Base-by-base conservation (phyloP, 192 early-diverging fungal genomes). In the Radiomyces spectabilis region DNA sequence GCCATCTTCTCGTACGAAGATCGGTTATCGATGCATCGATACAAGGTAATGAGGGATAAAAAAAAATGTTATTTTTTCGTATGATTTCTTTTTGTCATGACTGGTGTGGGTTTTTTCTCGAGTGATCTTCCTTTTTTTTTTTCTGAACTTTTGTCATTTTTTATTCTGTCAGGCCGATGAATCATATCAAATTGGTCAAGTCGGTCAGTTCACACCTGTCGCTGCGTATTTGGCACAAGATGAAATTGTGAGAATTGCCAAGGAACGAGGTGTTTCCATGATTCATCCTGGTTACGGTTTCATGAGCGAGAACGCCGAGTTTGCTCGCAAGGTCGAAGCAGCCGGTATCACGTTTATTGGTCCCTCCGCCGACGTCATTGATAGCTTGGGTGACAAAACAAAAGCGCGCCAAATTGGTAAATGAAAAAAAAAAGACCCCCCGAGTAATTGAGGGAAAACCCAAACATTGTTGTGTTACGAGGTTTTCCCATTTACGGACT, bases 241-340 rank as follows among this genome's bases (percentile, higher is more conserved):
- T 65, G 88, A 91, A 57, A 95, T 98, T 51, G 79, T 98, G 50
- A 73, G 72, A 24, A 92, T 95, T 61, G 95, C 94, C 18, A 81
- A 87, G 47, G 61, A 78, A 53, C 84, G 82, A 41, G 79, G 83
- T 61, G 89, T 88, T 51, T 84, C 79, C 54, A 90, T 85, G 65
- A 91, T 98, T 68, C 95, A 96, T 57, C 95, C 93, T 24, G 93
- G 93, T 42, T 98, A 98, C 69, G 95, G 95, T 29, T 96, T 98
- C 76, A 73, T 98, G 33, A 85, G 86, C 27, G 95, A 98, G 71
- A 97, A 98, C 63, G 76, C 94, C 15, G 76, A 76, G 45, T 98
- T 98, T 75, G 94, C 94, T 6, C 76, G 82, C 63, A 90, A 88
- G 66, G 89, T 93, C 31, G 85, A 86, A 52, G 86, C 74, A 2